Conservation (phyloP, 306 rosid genomes). For the Crotalaria pallida region DNA sequence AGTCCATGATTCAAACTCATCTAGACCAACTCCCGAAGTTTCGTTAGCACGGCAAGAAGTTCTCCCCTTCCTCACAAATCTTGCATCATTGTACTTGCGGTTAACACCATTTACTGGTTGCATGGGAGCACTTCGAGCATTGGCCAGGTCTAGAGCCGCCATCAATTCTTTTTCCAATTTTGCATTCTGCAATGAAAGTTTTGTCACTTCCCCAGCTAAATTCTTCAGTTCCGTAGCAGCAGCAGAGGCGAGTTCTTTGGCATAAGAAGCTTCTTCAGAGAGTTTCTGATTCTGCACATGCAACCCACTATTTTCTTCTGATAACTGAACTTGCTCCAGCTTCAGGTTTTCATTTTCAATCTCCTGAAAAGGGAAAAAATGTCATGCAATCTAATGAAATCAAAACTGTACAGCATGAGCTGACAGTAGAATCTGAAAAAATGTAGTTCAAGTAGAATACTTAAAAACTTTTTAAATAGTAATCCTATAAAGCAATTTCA, state of each 20-base stretch:
- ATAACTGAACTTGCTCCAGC: constrained; percentile 74
- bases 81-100: constrained; percentile 67
- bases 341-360: constrained; percentile 85
- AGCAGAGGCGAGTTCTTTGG: constrained; percentile 96
- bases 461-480: neutral
- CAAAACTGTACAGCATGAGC: neutral
- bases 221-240: constrained; percentile 97
- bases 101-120: constrained; percentile 51
- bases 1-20: constrained; percentile 72
- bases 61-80: constrained; percentile 80
- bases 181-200: constrained; percentile 73
- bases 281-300: constrained; percentile 90
- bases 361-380: constrained; percentile 50
- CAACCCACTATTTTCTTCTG: constrained; percentile 93
- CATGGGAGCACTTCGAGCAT: constrained; percentile 36
- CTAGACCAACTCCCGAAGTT: constrained; percentile 38
- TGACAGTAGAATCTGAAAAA: neutral
- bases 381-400: constrained; percentile 9
- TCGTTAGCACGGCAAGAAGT: constrained; percentile 58
- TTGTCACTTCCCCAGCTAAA: constrained; percentile 95
- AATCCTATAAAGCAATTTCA: constrained; percentile 3
- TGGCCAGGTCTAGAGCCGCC: constrained; percentile 72
- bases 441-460: neutral
- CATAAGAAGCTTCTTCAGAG: constrained; percentile 95
- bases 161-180: constrained; percentile 81